Percentiles rank a stretch among this genome's conserved stretches.
phyloP scores from a whole-genome alignment of 345 rosid genomes.

The Eucalyptus regnans region DNA sequence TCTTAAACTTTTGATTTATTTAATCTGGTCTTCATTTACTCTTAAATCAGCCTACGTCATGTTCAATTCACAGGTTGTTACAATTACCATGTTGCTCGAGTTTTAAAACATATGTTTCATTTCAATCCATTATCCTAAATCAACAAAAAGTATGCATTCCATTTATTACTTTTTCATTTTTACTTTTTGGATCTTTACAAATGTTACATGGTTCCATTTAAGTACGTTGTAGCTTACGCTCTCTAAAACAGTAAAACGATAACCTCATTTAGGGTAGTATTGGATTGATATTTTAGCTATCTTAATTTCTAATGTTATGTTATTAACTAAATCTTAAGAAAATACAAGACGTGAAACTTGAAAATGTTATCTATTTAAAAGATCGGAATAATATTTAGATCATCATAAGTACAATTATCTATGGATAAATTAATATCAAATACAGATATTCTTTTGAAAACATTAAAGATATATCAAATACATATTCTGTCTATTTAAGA shows the following conservation, averaged over 20 bases:
- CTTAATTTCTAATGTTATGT: not conserved
- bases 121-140: not conserved
- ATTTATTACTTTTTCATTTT: not conserved
- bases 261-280: not conserved
- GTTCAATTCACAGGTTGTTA: not conserved
- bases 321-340: not conserved
- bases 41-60: fast-evolving
- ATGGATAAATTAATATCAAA: not conserved
- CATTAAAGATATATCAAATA: not conserved
- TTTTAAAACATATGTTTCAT: not conserved
- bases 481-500: too few species aligned
- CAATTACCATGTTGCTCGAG: not conserved
- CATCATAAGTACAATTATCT: not conserved
- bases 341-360: not conserved
- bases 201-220: not conserved
- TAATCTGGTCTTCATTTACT: fast-evolving
- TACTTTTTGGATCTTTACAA: not conserved
- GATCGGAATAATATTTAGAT: not conserved
- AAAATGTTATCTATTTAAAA: not conserved
- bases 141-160: not conserved
- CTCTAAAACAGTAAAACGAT: too few species aligned
- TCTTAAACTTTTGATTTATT: not conserved
- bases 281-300: not conserved
- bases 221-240: not conserved
- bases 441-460: not conserved